Conservation (phyloP, 305 asterid species). For the Petunia hybrid region DNA sequence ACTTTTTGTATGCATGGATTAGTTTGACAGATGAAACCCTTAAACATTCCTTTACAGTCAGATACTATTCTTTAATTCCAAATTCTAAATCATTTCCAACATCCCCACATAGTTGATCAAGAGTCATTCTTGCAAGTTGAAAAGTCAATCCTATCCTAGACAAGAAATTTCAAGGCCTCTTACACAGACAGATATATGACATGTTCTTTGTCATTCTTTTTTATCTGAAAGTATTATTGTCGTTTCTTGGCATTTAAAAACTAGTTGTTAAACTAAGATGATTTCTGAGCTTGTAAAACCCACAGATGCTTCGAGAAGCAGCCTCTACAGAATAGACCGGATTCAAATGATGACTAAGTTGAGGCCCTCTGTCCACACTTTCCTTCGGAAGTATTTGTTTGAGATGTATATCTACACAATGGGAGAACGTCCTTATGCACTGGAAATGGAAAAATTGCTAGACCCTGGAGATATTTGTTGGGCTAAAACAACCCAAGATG, state of each 20-base stretch:
- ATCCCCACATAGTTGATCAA: too few relatives aligned
- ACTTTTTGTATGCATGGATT: too few relatives aligned
- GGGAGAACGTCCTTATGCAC: constrained; percentile 91
- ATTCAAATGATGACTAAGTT: constrained; percentile 87
- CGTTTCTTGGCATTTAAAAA: not conserved
- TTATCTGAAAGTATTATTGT: not conserved
- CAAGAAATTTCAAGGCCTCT: not conserved
- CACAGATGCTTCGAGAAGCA: constrained; percentile 62
- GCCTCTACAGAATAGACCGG: constrained; percentile 61
- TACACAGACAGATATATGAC: not conserved
- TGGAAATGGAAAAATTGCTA: constrained; percentile 82
- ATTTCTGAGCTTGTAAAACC: constrained; percentile 25
- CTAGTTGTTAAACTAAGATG: not conserved
- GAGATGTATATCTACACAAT: constrained; percentile 92
- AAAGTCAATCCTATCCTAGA: not conserved
- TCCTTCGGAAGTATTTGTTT: constrained; percentile 42
- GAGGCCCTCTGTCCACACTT: constrained; percentile 69
- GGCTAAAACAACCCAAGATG: too few relatives aligned
- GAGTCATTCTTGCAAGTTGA: too few relatives aligned
- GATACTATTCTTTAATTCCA: too few relatives aligned
- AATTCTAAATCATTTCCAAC: too few relatives aligned
- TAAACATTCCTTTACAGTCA: too few relatives aligned
- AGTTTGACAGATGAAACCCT: too few relatives aligned
- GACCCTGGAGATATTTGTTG: constrained; percentile 59
- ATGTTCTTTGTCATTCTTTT: not conserved